Percentiles rank a stretch among this genome's conserved stretches.
These are phyloP conservation scores for Neobulgaria alba DNA, from an alignment of 2,329 filamentous ascomycete genomes.

Conservation along the genomic window DNA sequence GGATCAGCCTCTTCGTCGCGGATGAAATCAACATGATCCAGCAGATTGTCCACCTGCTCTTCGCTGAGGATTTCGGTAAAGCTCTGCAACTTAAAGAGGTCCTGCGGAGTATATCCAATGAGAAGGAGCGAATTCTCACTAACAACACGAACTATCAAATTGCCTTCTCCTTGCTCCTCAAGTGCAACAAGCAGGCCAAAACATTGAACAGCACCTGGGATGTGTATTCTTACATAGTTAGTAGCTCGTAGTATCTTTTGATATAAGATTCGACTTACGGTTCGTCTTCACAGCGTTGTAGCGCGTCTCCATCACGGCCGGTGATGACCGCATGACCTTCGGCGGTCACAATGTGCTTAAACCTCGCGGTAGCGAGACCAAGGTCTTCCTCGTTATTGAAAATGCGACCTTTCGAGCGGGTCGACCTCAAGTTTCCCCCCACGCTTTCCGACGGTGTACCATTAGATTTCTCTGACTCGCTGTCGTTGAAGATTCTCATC, in stretches of 20 bases:
- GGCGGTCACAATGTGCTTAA: conserved; percentile 68
- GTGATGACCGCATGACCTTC: conserved; percentile 78
- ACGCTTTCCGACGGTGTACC: conserved; percentile 4
- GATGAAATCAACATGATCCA: conserved; percentile 84
- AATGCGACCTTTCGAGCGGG: conserved; percentile 1
- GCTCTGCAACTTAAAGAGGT: conserved; percentile 52
- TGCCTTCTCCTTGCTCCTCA: conserved; percentile 59
- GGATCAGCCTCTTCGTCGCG: conserved; percentile 74
- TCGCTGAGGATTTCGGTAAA: conserved; percentile 80
- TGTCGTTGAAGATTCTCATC: conserved; percentile 22
- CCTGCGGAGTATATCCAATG: conserved; percentile 66
- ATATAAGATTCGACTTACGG: conserved; percentile 43
- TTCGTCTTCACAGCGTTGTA: conserved; percentile 83
- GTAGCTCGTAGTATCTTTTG: background rate
- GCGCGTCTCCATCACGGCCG: conserved; percentile 58
- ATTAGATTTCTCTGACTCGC: conserved; percentile 20
- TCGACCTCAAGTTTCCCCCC: conserved; percentile 2
- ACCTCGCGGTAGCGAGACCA: conserved; percentile 57
- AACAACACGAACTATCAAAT: conserved; percentile 60
- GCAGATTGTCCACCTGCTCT: conserved; percentile 73
- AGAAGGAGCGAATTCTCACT: conserved; percentile 74
- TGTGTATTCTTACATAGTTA: conserved; percentile 66
- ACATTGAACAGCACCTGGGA: conserved; percentile 71
- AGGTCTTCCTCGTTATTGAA: conserved; percentile 8
- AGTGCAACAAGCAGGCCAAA: conserved; percentile 74